Base-by-base conservation (phyloP, 148 eudicot genomes). In the Cornus florida region DNA sequence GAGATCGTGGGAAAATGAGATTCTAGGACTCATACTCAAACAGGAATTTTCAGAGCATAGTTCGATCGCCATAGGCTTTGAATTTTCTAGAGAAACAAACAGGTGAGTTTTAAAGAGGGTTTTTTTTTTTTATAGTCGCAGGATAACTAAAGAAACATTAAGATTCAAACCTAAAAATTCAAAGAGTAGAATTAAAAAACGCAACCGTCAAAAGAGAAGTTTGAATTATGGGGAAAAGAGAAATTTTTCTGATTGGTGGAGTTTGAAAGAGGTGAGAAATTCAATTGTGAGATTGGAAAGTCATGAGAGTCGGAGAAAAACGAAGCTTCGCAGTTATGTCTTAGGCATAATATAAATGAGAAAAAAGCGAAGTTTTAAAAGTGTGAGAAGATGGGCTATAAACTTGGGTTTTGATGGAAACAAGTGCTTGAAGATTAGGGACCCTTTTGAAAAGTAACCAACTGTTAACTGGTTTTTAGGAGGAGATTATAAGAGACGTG, bases 1-100 rank as follows among this genome's bases (percentile, higher is more conserved):
- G 38, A 93, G 86, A 71, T 93, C 97, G 57, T 93, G 89, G 2
- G 99, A 95, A 81, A 95, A 93, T 22, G 99, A 95, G 66, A 95
- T 90, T 64, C 99, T 81, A 2, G 99, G 99, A 72, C 97, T 92
- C 39, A 83, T 82, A 2, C 79, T 88, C 28, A 83, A 78, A 70
- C 84, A 83, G 38, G 91, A 81, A 38, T 78, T 88, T 19, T 93
- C 97, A 0, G 89, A 79, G 75, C 83, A 87, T 4, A 88, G 72
- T 70, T 95, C 93, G 56, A 93, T 82, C 8, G 94, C 96, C 96
- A 92, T 95, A 85, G 38, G 62, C 10, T 77, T n/a, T 17, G 48
- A 23, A 69, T 14, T 39, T 69, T 57, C 32, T 19, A 3, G 50
- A 72, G 74, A 86, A 79, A 59, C 22, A 60, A 16, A 56, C 48